Conservation (phyloP, 352 stramenopile species). For the Phytophthora foliorum region DNA sequence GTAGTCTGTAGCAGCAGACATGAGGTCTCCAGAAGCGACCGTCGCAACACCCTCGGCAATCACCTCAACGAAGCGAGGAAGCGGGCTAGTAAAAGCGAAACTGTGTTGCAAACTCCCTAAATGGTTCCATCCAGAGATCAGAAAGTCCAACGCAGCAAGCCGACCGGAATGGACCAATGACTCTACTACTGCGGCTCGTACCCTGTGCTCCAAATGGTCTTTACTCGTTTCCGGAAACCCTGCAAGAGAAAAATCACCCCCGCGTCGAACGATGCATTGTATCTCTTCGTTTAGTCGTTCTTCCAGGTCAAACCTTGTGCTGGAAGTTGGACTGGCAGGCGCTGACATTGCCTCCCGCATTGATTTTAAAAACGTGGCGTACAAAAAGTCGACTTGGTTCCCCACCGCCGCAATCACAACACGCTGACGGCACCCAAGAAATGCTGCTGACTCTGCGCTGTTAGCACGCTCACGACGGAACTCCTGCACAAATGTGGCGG, state of each 20-base stretch:
- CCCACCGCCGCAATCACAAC: constrained; percentile 50
- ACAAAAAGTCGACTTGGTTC: constrained; percentile 58
- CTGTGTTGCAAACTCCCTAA: constrained; percentile 11
- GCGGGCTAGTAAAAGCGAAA: constrained; percentile 46
- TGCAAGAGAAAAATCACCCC: constrained; percentile 49
- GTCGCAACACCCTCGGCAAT: constrained; percentile 65
- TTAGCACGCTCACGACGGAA: constrained; percentile 43
- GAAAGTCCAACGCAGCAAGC: constrained; percentile 66
- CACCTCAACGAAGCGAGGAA: constrained; percentile 68
- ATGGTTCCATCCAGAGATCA: constrained; percentile 59
- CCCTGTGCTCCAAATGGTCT: constrained; percentile 41
- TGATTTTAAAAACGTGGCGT: constrained; percentile 51
- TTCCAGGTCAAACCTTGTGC: constrained; percentile 53
- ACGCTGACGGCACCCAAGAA: constrained; percentile 51
- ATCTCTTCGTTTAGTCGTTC: constrained; percentile 63
- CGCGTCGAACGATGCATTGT: constrained; percentile 43
- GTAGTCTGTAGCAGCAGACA: constrained; percentile 57
- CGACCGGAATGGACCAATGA: constrained; percentile 60
- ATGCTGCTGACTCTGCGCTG: constrained; percentile 44
- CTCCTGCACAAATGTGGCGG: constrained; percentile 56
- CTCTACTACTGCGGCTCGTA: constrained; percentile 54
- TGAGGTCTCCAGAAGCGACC: constrained; percentile 64
- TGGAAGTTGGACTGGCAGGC: constrained; percentile 18
- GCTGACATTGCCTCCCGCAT: constrained; percentile 44
- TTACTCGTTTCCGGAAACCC: constrained; percentile 56